A percentile compares a stretch with the other conserved stretches of the same genome.
phyloP scores from a whole-genome alignment of 441 rosid species.

The Eutrema salsugineum region DNA sequence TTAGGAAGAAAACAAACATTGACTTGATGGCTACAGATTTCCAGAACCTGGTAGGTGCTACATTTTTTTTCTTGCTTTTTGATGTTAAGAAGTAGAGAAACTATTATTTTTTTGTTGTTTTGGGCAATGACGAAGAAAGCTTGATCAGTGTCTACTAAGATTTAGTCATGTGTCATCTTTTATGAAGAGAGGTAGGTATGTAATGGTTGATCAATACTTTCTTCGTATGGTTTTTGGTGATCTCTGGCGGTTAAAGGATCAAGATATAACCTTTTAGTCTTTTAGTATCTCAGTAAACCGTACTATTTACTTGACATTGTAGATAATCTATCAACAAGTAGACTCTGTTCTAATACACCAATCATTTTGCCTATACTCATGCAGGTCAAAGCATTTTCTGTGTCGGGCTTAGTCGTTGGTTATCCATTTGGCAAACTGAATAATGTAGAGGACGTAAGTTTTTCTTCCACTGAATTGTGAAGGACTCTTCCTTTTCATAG shows the following conservation, averaged over 20 bases:
- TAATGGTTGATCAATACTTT: slow-evolving; percentile 1
- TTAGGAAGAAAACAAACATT: slow-evolving; percentile 64
- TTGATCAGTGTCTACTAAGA: slow-evolving; percentile 14
- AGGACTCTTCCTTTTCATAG: not conserved
- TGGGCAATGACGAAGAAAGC: not conserved
- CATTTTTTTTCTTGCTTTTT: too few relatives aligned
- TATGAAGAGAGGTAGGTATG: not conserved
- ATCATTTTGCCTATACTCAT: slow-evolving; percentile 1
- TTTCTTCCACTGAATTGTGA: not conserved
- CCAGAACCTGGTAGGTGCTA: slow-evolving; percentile 56
- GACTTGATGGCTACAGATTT: slow-evolving; percentile 72
- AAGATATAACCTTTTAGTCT: not conserved
- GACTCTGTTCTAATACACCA: not conserved
- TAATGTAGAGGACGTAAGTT: slow-evolving; percentile 41
- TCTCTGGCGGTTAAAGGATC: not conserved
- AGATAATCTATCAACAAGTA: not conserved
- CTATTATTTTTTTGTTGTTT: not conserved
- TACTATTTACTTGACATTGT: not conserved
- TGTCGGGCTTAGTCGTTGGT: slow-evolving; percentile 78
- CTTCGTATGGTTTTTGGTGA: not conserved
- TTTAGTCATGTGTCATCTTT: too few relatives aligned
- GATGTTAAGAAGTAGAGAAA: not conserved
- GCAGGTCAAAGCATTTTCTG: slow-evolving; percentile 66
- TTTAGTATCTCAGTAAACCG: not conserved
- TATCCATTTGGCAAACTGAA: slow-evolving; percentile 47